phyloP scores from a whole-genome alignment of 768 basidiomycete species.

The Mycena belliarum region DNA sequence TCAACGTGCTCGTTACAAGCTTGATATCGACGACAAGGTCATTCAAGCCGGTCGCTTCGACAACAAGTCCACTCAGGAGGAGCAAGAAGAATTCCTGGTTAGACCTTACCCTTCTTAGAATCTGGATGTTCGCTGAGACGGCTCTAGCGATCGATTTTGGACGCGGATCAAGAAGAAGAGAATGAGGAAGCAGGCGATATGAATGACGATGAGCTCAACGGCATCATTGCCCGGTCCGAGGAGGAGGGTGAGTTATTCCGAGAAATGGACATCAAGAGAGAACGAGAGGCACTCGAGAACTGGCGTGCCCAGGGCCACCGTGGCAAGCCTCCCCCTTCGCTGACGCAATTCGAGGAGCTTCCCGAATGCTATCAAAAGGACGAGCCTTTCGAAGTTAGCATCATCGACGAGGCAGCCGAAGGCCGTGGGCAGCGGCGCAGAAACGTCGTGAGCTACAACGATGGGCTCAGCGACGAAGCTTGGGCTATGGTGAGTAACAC shows the following conservation, averaged over 20 bases:
- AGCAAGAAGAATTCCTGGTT: conserved; percentile 94
- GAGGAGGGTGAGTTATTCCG: conserved; percentile 77
- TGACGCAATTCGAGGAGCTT: conserved; percentile 87
- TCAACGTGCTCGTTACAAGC: conserved; percentile 90
- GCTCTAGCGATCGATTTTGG: conserved; percentile 80
- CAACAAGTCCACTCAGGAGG: conserved; percentile 96
- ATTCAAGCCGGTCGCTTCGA: conserved; percentile 99
- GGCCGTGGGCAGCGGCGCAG: conserved; percentile 86
- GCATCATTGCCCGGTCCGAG: conserved; percentile 84
- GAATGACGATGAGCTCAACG: conserved; percentile 94
- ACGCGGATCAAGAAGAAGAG: conserved; percentile 88
- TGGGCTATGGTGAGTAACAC: conserved; percentile 71
- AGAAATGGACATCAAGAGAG: conserved; percentile 80
- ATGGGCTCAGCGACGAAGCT: conserved; percentile 91
- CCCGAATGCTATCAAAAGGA: conserved; percentile 90
- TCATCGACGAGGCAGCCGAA: conserved; percentile 64
- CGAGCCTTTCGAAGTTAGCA: conserved; percentile 69
- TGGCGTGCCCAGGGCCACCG: conserved; percentile 79
- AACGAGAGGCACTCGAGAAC: conserved; percentile 57
- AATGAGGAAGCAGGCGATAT: conserved; percentile 90
- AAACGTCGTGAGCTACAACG: conserved; percentile 88
- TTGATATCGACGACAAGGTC: conserved; percentile 98
- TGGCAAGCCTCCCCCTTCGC: conserved; percentile 71
- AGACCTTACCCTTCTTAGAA: conserved; percentile 26
- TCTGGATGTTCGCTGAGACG: conserved; percentile 9